Percentiles rank a stretch among this genome's conserved stretches.
Evolutionary conservation across 23 red algal species (phyloP).

Genomic region (Agarophyton chilense): DNA sequence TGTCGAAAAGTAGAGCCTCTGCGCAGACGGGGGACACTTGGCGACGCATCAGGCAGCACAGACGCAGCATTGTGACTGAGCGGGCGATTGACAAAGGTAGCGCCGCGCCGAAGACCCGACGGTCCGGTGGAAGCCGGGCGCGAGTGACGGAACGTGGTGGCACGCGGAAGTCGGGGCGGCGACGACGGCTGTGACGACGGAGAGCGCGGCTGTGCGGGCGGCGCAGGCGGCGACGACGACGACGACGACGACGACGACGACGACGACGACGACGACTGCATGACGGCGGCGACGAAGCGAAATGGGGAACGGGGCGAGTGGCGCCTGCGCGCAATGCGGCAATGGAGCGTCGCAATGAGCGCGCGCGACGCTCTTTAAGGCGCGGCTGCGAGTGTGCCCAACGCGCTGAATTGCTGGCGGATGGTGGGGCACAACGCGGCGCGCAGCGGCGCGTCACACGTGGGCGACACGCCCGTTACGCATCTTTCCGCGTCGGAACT

Average conservation of each 20-base stretch:
- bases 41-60: not conserved
- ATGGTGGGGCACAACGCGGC: not conserved
- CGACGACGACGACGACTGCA: not conserved
- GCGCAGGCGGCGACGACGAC: not conserved
- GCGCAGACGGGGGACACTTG: conserved; percentile 11
- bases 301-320: not conserved
- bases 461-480: not conserved
- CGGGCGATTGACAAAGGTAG: conserved; percentile 57
- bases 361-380: not conserved
- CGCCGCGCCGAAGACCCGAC: conserved; percentile 16
- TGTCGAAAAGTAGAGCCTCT: conserved; percentile 32
- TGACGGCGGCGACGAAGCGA: not conserved
- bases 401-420: conserved; percentile 9
- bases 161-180: conserved; percentile 8
- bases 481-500: no score
- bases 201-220: not conserved
- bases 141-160: conserved; percentile 21
- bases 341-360: not conserved
- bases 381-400: not conserved
- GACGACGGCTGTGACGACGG: not conserved
- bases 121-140: conserved; percentile 30
- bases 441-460: conserved; percentile 5
- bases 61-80: conserved; percentile 1
- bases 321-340: not conserved
- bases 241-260: not conserved